These are phyloP conservation scores for Cladosporium colombiae DNA, from an alignment of 2,329 filamentous ascomycete species.

Conservation along the genomic window DNA sequence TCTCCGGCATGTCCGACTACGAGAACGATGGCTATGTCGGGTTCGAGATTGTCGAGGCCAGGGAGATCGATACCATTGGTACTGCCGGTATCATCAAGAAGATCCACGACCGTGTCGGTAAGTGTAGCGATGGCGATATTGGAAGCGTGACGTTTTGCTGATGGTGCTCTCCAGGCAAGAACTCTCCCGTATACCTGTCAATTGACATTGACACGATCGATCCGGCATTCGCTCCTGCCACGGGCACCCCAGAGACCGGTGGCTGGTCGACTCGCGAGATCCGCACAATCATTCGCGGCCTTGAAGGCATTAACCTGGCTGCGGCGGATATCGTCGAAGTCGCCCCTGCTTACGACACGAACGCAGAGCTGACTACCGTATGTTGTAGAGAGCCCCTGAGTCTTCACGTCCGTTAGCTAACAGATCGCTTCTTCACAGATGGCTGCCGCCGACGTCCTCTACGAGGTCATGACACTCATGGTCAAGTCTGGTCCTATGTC, in stretches of 20 bases:
- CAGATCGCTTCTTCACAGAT: background rate
- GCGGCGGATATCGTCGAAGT: constrained; percentile 75
- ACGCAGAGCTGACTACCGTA: constrained; percentile 70
- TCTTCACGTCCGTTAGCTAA: too few relatives aligned
- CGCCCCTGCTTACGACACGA: constrained; percentile 71
- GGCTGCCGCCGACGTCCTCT: constrained; percentile 69
- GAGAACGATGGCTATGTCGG: constrained; percentile 84
- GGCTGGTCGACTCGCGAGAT: constrained; percentile 75
- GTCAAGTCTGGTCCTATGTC: constrained; percentile 71
- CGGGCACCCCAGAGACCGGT: constrained; percentile 74
- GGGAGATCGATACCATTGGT: constrained; percentile 69
- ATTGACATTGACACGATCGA: constrained; percentile 89
- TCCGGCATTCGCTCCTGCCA: constrained; percentile 76
- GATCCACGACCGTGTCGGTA: constrained; percentile 74
- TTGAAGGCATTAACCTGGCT: constrained; percentile 69
- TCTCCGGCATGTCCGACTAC: constrained; percentile 77
- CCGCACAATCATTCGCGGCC: constrained; percentile 67
- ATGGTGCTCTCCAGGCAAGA: constrained; percentile 38
- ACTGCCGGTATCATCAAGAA: constrained; percentile 72
- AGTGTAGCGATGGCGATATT: background rate
- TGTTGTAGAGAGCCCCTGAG: too few relatives aligned
- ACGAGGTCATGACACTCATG: constrained; percentile 80
- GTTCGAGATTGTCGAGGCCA: constrained; percentile 77
- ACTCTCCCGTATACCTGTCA: constrained; percentile 75
- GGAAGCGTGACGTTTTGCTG: background rate